Evolutionary conservation across 2,329 filamentous ascomycete genomes (phyloP).

Genomic region (Rutstroemia sp.): DNA sequence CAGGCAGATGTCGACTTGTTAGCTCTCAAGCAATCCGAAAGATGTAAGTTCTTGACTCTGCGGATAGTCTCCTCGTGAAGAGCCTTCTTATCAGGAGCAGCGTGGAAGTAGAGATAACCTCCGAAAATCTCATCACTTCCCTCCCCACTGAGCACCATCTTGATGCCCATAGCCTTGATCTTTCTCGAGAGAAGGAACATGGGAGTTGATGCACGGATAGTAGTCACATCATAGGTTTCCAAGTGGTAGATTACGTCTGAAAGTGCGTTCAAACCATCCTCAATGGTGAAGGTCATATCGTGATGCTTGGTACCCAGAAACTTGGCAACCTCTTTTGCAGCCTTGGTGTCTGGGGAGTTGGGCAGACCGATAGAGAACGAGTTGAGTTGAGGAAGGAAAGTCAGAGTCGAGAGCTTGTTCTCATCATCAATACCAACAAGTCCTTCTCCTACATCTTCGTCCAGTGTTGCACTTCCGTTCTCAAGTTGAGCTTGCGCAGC

Average conservation of each 20-base stretch:
- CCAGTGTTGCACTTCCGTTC: conserved; percentile 39
- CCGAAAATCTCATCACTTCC: conserved; percentile 98
- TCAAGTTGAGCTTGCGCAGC: conserved; percentile 42
- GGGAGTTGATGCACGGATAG: conserved; percentile 93
- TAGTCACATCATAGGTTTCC: conserved; percentile 96
- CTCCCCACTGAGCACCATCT: conserved; percentile 98
- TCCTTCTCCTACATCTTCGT: conserved; percentile 56
- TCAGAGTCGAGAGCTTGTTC: conserved; percentile 81
- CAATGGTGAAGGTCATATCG: conserved; percentile 95
- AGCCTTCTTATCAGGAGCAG: conserved; percentile 80
- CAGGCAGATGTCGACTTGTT: conserved; percentile 99
- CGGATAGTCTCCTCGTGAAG: conserved; percentile 95
- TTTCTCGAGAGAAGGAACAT: conserved; percentile 98
- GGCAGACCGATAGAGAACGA: conserved; percentile 98
- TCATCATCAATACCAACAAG: conserved; percentile 93
- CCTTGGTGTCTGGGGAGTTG: conserved; percentile 84
- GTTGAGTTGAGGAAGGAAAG: conserved; percentile 90
- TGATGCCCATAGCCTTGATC: conserved; percentile 99
- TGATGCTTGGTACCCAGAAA: conserved; percentile 98
- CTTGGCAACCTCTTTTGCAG: conserved; percentile 86
- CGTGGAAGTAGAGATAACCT: conserved; percentile 97
- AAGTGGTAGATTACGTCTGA: conserved; percentile 98
- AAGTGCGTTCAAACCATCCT: conserved; percentile 93
- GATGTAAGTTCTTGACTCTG: conserved; percentile 91
- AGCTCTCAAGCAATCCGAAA: conserved; percentile 92